A percentile compares a stretch with the other conserved stretches of the same genome.
phyloP scores from a whole-genome alignment of 192 early-diverging fungal genomes.

The Geranomyces variabilis region DNA sequence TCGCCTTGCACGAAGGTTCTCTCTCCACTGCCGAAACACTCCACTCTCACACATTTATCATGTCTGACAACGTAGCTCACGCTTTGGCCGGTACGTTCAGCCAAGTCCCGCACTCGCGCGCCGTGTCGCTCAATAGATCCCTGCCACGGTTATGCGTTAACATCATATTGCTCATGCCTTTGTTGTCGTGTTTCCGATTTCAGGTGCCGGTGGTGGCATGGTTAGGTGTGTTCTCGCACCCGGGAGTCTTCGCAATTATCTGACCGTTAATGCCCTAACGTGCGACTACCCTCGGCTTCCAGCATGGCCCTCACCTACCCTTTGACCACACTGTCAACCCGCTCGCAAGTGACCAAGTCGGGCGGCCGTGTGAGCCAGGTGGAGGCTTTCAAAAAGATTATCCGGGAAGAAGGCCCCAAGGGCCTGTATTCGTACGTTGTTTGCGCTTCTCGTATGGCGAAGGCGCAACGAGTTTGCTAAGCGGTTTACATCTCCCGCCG shows the following conservation, averaged over 20 bases:
- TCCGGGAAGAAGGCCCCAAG: constrained; percentile 82
- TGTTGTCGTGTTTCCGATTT: background rate
- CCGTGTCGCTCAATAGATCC: no score
- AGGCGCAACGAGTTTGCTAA: background rate
- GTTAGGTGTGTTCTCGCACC: constrained; percentile 17
- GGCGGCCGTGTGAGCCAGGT: constrained; percentile 72
- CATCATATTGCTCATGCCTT: background rate
- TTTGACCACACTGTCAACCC: constrained; percentile 55
- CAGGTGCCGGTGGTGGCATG: constrained; percentile 54
- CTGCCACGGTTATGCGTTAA: no score
- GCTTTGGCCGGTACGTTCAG: constrained; percentile 58
- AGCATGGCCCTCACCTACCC: constrained; percentile 96
- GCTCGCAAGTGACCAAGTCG: constrained; percentile 49
- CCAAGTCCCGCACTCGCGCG: no score
- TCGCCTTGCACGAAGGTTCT: no score
- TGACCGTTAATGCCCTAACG: background rate
- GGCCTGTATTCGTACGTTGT: constrained; percentile 89
- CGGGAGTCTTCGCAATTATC: background rate
- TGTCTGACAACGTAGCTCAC: constrained; percentile 67
- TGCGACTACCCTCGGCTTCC: constrained; percentile 36
- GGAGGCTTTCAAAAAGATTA: constrained; percentile 86
- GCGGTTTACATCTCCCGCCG: background rate
- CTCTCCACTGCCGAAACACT: no score
- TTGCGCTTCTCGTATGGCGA: no score
- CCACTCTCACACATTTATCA: constrained; percentile 15